A percentile compares a stretch with the other conserved stretches of the same genome.
phyloP scores from a whole-genome alignment of 1,284 basidiomycete species.

The Macrocybe sp. region DNA sequence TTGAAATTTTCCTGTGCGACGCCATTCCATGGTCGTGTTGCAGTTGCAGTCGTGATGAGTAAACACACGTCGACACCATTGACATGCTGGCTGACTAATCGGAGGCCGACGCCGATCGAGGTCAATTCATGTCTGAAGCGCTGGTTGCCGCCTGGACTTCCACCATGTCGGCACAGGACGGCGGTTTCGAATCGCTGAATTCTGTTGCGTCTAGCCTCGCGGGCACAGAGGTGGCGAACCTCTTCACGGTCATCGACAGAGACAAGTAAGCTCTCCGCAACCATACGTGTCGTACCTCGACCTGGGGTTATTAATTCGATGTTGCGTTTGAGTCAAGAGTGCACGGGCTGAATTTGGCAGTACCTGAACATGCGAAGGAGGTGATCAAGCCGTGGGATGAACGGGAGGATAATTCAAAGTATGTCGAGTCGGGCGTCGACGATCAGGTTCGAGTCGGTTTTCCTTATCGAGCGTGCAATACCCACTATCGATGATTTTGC shows the following conservation, averaged over 20 bases:
- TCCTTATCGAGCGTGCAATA: constrained; percentile 1
- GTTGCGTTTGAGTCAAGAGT: constrained; percentile 46
- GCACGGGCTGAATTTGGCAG: constrained; percentile 69
- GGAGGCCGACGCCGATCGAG: too few relatives aligned
- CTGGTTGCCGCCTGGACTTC: too few relatives aligned
- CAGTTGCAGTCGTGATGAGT: too few relatives aligned
- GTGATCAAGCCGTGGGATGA: constrained; percentile 79
- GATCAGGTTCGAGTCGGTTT: constrained; percentile 54
- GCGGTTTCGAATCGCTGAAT: too few relatives aligned
- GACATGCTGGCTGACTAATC: too few relatives aligned
- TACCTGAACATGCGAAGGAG: constrained; percentile 70
- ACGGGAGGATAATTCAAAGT: constrained; percentile 61
- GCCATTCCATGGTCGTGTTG: too few relatives aligned
- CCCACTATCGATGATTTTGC: background rate
- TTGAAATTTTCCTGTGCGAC: too few relatives aligned
- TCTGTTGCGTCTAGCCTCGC: constrained; percentile 20
- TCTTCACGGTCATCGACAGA: constrained; percentile 63
- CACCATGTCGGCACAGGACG: too few relatives aligned
- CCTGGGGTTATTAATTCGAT: constrained; percentile 15
- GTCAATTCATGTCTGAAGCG: too few relatives aligned
- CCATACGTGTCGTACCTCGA: constrained; percentile 8
- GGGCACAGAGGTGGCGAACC: constrained; percentile 46
- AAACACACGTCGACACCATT: too few relatives aligned
- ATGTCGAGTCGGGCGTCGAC: constrained; percentile 70
- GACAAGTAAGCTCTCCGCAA: constrained; percentile 53